These are phyloP conservation scores for Calycina herbarum DNA, from an alignment of 2,329 filamentous ascomycete genomes.

Conservation along the genomic window DNA sequence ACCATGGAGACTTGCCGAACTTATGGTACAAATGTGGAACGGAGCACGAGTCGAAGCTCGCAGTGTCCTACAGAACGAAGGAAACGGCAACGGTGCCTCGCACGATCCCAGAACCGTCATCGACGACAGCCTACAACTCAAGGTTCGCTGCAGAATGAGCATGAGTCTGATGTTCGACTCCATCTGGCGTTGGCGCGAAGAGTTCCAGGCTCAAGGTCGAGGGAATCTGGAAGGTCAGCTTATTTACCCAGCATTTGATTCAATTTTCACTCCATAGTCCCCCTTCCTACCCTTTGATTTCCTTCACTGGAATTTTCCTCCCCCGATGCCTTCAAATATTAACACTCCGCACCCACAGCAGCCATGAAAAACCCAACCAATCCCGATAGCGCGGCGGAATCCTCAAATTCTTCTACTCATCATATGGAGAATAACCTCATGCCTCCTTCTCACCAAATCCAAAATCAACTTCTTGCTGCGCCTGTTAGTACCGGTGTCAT, in stretches of 20 bases:
- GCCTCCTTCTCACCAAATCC: slow-evolving; percentile 37
- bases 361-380: slow-evolving; percentile 86
- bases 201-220: slow-evolving; percentile 70
- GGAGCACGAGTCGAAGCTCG: slow-evolving; percentile 43
- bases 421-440: slow-evolving; percentile 62
- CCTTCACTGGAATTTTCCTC: background rate
- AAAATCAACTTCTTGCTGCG: slow-evolving; percentile 29
- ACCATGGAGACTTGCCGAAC: slow-evolving; percentile 74
- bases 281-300: background rate
- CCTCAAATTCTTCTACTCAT: slow-evolving; percentile 66
- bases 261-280: background rate
- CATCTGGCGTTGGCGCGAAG: slow-evolving; percentile 82
- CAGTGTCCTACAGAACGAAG: slow-evolving; percentile 44
- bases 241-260: slow-evolving; percentile 21
- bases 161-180: slow-evolving; percentile 85
- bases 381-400: slow-evolving; percentile 75
- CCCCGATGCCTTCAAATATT: slow-evolving; percentile 8
- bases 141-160: slow-evolving; percentile 80
- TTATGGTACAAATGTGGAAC: slow-evolving; percentile 89
- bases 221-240: slow-evolving; percentile 71
- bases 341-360: slow-evolving; percentile 41
- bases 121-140: slow-evolving; percentile 74
- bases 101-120: slow-evolving; percentile 38
- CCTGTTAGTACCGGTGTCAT: slow-evolving; percentile 21
- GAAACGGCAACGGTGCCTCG: slow-evolving; percentile 44